Evolutionary conservation across 2,329 filamentous ascomycete genomes (phyloP), one percentile per base, ranked within the genome.

Genomic region (Claviceps spartinae): DNA sequence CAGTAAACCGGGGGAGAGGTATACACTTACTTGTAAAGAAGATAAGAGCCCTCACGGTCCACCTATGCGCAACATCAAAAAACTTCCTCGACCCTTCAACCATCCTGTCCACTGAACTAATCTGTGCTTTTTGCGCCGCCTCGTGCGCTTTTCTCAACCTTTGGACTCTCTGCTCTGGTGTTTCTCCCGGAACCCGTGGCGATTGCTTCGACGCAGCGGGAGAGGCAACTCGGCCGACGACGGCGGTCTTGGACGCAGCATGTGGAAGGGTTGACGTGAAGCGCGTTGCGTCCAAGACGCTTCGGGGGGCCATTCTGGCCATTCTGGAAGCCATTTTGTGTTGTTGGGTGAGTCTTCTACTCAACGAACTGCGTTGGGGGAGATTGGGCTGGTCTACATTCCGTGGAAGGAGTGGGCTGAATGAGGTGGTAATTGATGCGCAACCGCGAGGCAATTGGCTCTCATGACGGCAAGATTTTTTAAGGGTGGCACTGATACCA

Each of bases 261-360:
- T 88, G 85, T 50, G 71, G 70, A 54, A 71, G 70, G 53, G 69
- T 72, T 52, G 70, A 72, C 38, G 70, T 73, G 65, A 73, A 93
- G 64, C 86, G 83, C 61, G 87, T 93, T 59, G 87, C 86, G 66
- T 90, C 86, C 61, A 79, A 80, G 65, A 86, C 82, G 69, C 81
- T 86, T 64, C 85, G 83, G 55, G 84, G 76, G 57, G 71, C 72
- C 45, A 72, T 67, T 59, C 67, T 76, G 57, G 71, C 72, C 45
- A 72, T 67, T 59, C 67, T 65, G 37, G 68, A 67, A 52, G 67
- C 66, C 70, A 72, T 73, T 48, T 16, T 43, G 5, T n/a, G 20
- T 14, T 18, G 41, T 26, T 24, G 24, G 1, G 16, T 30, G n/a
- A 22, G 20, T 20, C 16, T 22, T 22, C 8, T 20, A 8, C 8